These are phyloP conservation scores for Claviceps spartinae DNA, from an alignment of 2,329 filamentous ascomycete genomes.

Conservation along the genomic window DNA sequence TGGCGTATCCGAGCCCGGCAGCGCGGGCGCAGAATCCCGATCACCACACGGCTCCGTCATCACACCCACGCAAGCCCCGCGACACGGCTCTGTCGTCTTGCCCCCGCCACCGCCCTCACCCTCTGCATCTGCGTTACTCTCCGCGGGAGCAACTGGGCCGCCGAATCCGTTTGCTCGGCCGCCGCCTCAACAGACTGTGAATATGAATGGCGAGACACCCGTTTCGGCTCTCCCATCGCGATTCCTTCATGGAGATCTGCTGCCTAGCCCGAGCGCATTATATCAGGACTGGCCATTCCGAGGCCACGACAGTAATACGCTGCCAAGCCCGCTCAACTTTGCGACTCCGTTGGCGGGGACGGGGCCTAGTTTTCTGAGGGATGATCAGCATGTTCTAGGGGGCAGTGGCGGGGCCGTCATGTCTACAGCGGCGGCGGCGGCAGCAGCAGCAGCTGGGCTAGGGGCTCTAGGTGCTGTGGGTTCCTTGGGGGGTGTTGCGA, in stretches of 20 bases:
- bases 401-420: constrained; percentile 3
- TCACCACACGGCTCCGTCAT: constrained; percentile 47
- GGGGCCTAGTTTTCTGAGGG: constrained; percentile 49
- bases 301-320: constrained; percentile 62
- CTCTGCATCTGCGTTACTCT: constrained; percentile 71
- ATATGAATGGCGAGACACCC: constrained; percentile 48
- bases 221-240: constrained; percentile 88
- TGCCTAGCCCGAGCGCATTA: constrained; percentile 85
- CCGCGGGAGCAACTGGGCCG: constrained; percentile 81
- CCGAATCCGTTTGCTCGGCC: constrained; percentile 93
- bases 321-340: constrained; percentile 87
- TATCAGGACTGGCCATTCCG: constrained; percentile 82
- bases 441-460: constrained; percentile 5
- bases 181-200: constrained; percentile 52
- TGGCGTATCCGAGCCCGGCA: constrained; percentile 67
- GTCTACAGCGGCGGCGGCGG: constrained; percentile 8
- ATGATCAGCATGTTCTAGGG: constrained; percentile 27
- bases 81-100: constrained; percentile 57
- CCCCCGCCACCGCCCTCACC: constrained; percentile 91
- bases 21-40: constrained; percentile 58
- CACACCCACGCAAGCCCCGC: constrained; percentile 40
- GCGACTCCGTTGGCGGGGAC: constrained; percentile 60
- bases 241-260: constrained; percentile 74
- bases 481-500: not conserved
- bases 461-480: constrained; percentile 8